phyloP scores from a whole-genome alignment of 257 asterid genomes.

The Rehmannia glutinosa region DNA sequence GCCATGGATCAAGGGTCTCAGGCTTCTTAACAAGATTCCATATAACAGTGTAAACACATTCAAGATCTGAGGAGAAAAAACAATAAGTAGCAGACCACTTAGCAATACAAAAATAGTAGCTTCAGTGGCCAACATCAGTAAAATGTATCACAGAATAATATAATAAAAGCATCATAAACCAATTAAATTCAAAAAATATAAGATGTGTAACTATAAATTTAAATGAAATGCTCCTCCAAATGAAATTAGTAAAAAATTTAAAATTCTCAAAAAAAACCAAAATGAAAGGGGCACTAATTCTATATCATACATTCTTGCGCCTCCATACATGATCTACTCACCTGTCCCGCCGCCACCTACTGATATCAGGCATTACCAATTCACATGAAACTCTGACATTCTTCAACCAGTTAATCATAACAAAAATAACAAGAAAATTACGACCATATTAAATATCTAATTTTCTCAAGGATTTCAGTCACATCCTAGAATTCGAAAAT shows the following conservation, averaged over 20 bases:
- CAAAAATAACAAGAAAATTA: neutral
- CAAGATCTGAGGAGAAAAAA: conserved; percentile 61
- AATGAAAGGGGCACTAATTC: conserved; percentile 72
- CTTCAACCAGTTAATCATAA: neutral
- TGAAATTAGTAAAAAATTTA: no score
- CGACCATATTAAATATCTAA: no score
- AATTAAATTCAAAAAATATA: no score
- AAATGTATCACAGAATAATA: conserved; percentile 85
- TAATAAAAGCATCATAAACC: no score
- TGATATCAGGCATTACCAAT: neutral
- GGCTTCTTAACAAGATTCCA: conserved; percentile 84
- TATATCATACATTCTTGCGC: conserved; percentile 68
- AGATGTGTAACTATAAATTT: no score
- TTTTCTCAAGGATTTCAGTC: no score
- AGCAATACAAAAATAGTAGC: conserved; percentile 33
- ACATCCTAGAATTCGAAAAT: no score
- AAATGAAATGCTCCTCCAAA: no score
- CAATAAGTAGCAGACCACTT: neutral
- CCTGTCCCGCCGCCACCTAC: conserved; percentile 87
- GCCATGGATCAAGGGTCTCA: conserved; percentile 64
- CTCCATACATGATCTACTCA: conserved; percentile 60
- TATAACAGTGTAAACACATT: conserved; percentile 71
- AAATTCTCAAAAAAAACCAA: conserved; percentile 67
- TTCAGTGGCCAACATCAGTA: conserved; percentile 79
- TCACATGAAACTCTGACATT: neutral